A percentile compares a stretch with the other conserved stretches of the same genome.
These are phyloP conservation scores for Camellia granthamiana DNA, from an alignment of 148 eudicot species.

Conservation along the genomic window DNA sequence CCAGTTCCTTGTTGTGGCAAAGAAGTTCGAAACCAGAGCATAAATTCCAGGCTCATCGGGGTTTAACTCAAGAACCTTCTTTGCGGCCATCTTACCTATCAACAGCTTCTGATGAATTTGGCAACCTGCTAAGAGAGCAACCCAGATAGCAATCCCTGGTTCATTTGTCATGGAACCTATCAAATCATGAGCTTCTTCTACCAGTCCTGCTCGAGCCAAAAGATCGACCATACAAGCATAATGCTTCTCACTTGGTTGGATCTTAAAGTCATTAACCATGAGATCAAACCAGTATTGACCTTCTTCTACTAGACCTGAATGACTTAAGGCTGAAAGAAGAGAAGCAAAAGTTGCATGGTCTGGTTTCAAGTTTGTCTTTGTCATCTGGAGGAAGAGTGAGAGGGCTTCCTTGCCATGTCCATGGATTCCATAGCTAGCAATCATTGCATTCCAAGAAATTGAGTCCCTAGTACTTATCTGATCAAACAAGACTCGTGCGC, in stretches of 20 bases:
- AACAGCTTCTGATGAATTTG: constrained; percentile 44
- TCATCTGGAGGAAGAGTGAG: constrained; percentile 51
- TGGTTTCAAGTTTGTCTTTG: constrained; percentile 38
- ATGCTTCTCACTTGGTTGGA: constrained; percentile 69
- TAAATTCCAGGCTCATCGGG: constrained; percentile 65
- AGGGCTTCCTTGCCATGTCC: constrained; percentile 71
- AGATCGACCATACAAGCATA: constrained; percentile 69
- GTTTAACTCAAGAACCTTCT: constrained; percentile 45
- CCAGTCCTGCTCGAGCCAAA: constrained; percentile 64
- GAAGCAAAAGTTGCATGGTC: constrained; percentile 76
- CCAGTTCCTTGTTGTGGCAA: constrained; percentile 59
- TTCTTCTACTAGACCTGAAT: constrained; percentile 70
- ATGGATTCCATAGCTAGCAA: constrained; percentile 65
- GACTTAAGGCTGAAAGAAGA: constrained; percentile 70
- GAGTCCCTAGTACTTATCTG: constrained; percentile 38
- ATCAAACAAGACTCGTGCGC: constrained; percentile 51
- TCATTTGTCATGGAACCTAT: constrained; percentile 38
- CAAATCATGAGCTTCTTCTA: constrained; percentile 51
- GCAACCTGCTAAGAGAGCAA: constrained; percentile 67
- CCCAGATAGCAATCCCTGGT: constrained; percentile 58
- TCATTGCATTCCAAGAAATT: constrained; percentile 66
- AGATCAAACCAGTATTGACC: constrained; percentile 60
- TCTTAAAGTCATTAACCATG: constrained; percentile 45
- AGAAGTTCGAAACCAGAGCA: constrained; percentile 59
- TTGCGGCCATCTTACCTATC: constrained; percentile 61